Percentiles rank a stretch among this genome's conserved stretches.
phyloP scores from a whole-genome alignment of 208 protist species.

The Leishmania amazonensis region DNA sequence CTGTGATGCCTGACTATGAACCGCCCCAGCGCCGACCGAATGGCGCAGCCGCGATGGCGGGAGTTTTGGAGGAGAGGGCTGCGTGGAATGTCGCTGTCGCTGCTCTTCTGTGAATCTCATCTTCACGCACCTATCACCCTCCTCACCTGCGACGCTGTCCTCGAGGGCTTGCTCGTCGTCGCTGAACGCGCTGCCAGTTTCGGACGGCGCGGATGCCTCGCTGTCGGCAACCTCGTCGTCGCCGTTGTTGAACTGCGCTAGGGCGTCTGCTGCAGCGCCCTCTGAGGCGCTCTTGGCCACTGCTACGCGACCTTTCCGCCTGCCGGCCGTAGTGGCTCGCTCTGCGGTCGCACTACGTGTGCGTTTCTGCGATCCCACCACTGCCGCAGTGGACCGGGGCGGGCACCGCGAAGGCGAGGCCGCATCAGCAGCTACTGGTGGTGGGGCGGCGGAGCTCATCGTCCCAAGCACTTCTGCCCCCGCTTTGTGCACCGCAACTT shows the following conservation, averaged over 20 bases:
- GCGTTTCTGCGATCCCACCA: not conserved
- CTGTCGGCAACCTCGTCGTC: constrained; percentile 1
- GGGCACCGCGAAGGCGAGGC: not conserved
- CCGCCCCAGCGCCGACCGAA: not conserved
- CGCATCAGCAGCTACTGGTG: not conserved
- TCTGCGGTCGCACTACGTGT: not conserved
- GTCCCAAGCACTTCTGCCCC: constrained; percentile 8
- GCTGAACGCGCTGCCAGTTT: not conserved
- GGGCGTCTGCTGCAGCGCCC: not conserved
- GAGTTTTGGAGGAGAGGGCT: not conserved
- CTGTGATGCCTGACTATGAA: not conserved
- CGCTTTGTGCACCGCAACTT: constrained; percentile 19
- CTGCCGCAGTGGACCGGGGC: not conserved
- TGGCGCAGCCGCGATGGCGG: not conserved
- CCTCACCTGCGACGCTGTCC: constrained; percentile 1
- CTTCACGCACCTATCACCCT: not conserved
- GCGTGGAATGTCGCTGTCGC: not conserved
- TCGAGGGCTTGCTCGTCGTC: not conserved
- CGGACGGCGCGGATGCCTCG: not conserved
- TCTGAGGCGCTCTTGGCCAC: not conserved
- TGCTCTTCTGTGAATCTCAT: not conserved
- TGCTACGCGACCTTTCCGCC: not conserved
- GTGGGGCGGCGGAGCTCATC: not conserved
- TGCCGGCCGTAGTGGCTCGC: not conserved
- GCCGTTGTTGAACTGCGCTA: not conserved